Evolutionary conservation across 805 yeast genomes (phyloP), one percentile per base, ranked within the genome.

Genomic region (Sugiyamaella valdiviana): DNA sequence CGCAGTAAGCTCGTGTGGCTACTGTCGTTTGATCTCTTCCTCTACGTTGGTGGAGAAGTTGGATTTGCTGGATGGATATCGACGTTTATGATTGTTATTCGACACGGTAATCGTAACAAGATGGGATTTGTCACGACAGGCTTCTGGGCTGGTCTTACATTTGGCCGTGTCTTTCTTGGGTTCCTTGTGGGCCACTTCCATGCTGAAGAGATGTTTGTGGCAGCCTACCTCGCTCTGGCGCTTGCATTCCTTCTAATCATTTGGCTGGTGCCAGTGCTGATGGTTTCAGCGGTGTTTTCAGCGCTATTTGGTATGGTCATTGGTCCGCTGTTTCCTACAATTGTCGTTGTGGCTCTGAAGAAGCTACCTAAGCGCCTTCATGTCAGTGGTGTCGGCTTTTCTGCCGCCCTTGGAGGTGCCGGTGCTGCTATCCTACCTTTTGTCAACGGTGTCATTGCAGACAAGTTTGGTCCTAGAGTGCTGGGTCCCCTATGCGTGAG

Each of bases 391-490:
- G 73, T 86, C 6, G 89, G 95, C 0, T 70, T 83, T 45, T 77
- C 83, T 19, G 80, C 88, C 49, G 88, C 93, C 0, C 61, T 85
- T 51, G 95, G 93, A 5, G 90, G 91, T 2, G 78, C 82, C n/a
- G 95, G 95, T 1, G 84, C 83, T n/a, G 91, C 95, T 0, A 72
- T 78, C 0, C 52, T 85, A 2, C 91, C 95, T 1, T 82, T 79
- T 52, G 46, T 78, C 2, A 71, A 81, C 24, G 95, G 95, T 7
- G 59, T 62, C 23, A 52, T 72, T 4, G 59, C 74, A 22, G 67
- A 67, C 50, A 19, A 45, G n/a, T 23, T 35, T 14, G 61, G 60
- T 14, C 52, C 60, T 6, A 53, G 40, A 21, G 57, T 57, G 5
- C 45, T 59, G 36, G 60, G 56, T 14, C 63, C 63, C 2, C 42